A percentile compares a stretch with the other conserved stretches of the same genome.
phyloP scores from a whole-genome alignment of 1,139 yeast species.

The Suhomyces maxii region DNA sequence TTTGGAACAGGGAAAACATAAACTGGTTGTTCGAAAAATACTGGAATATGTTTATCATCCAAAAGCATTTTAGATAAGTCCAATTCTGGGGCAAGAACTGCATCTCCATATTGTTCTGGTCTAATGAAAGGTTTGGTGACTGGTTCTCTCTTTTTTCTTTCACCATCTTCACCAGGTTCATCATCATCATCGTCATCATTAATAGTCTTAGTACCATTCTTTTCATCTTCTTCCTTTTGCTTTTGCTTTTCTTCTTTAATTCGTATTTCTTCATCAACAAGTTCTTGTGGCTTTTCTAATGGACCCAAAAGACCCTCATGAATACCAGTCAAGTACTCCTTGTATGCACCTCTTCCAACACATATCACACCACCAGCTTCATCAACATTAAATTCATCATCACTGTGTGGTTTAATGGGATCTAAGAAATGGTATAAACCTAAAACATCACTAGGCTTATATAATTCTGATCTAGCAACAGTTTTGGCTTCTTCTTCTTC shows the following conservation, averaged over 20 bases:
- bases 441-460: slow-evolving; percentile 54
- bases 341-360: slow-evolving; percentile 93
- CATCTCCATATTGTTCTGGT: slow-evolving; percentile 54
- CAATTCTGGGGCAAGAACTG: slow-evolving; percentile 64
- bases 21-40: slow-evolving; percentile 71
- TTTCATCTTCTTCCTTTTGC: slow-evolving; percentile 16
- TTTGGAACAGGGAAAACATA: slow-evolving; percentile 73
- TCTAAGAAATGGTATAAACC: slow-evolving; percentile 53
- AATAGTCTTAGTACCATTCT: slow-evolving; percentile 14
- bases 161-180: slow-evolving; percentile 20
- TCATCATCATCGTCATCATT: slow-evolving; percentile 20
- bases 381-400: slow-evolving; percentile 47
- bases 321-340: slow-evolving; percentile 85
- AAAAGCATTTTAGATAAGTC: slow-evolving; percentile 25
- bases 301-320: slow-evolving; percentile 97
- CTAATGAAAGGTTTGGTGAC: slow-evolving; percentile 64
- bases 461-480: slow-evolving; percentile 40
- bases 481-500: slow-evolving; percentile 22
- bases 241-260: slow-evolving; percentile 19
- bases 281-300: slow-evolving; percentile 58
- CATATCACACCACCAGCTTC: slow-evolving; percentile 85
- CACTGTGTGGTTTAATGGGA: slow-evolving; percentile 38
- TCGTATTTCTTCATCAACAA: slow-evolving; percentile 31
- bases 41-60: slow-evolving; percentile 50
- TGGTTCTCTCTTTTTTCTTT: slow-evolving; percentile 37